These are phyloP conservation scores for Paratinospora sagittata DNA, from an alignment of 164 flowering plant species.

Conservation along the genomic window DNA sequence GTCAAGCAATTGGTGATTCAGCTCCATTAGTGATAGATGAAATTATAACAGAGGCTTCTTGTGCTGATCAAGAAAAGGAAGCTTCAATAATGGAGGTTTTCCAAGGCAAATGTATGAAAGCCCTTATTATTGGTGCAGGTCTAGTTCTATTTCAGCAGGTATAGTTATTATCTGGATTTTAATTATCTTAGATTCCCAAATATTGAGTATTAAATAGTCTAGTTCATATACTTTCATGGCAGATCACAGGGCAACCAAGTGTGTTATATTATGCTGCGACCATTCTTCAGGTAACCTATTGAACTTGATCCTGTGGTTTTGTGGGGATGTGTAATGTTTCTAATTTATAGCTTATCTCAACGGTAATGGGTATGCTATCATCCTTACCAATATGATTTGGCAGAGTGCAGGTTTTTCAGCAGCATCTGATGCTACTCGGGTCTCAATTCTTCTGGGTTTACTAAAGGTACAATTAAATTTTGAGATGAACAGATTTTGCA, in stretches of 20 bases:
- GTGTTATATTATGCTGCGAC: slow-evolving; percentile 94
- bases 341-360: not conserved
- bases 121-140: slow-evolving; percentile 82
- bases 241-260: slow-evolving; percentile 99
- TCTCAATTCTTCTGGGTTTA: slow-evolving; percentile 79
- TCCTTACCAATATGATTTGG: slow-evolving; percentile 16
- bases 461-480: slow-evolving; percentile 55
- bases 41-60: slow-evolving; percentile 67
- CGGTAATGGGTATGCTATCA: not conserved
- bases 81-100: slow-evolving; percentile 61
- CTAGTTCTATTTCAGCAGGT: slow-evolving; percentile 96
- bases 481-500: no score
- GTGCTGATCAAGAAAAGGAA: slow-evolving; percentile 48
- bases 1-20: slow-evolving; percentile 49
- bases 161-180: slow-evolving; percentile 4
- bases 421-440: slow-evolving; percentile 91
- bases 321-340: not conserved
- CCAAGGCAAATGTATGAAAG: slow-evolving; percentile 84
- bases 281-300: slow-evolving; percentile 66
- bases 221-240: slow-evolving; percentile 20
- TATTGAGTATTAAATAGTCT: not conserved
- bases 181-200: not conserved
- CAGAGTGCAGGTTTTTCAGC: slow-evolving; percentile 97
- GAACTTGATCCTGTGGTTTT: slow-evolving; percentile 1
- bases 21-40: slow-evolving; percentile 68